phyloP scores from a whole-genome alignment of 2,329 filamentous ascomycete genomes.

The Calonectria hongkongensis region DNA sequence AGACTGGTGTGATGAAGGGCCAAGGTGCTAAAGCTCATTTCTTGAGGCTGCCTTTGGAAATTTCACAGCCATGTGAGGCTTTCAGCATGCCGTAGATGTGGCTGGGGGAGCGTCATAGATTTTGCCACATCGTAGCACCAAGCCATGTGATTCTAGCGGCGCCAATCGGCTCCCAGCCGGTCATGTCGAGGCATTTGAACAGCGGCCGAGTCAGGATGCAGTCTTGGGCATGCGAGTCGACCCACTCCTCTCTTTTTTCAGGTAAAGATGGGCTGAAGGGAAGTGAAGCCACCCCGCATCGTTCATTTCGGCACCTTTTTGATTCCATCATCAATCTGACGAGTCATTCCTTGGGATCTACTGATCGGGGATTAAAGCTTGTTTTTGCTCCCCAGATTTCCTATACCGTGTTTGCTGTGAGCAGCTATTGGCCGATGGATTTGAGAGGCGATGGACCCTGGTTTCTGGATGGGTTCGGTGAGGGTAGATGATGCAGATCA shows the following conservation, averaged over 20 bases:
- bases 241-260: neutral
- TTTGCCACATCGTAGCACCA: too few species aligned
- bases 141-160: too few species aligned
- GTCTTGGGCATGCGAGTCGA: neutral
- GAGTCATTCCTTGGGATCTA: neutral
- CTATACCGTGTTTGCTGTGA: neutral
- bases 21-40: too few species aligned
- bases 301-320: neutral
- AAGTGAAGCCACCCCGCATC: conserved; percentile 1
- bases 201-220: too few species aligned
- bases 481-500: neutral
- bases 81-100: too few species aligned
- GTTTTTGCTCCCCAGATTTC: neutral
- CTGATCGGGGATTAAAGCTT: conserved; percentile 2
- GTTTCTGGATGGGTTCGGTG: neutral
- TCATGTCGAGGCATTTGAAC: too few species aligned
- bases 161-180: too few species aligned
- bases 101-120: too few species aligned
- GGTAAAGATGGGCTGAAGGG: neutral
- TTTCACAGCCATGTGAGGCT: too few species aligned
- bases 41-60: too few species aligned
- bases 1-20: too few species aligned
- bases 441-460: neutral
- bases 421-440: neutral
- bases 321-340: conserved; percentile 1